Evolutionary conservation across 257 asterid genomes (phyloP), one percentile per base, ranked within the genome.

Genomic region (Ballota nigra): DNA sequence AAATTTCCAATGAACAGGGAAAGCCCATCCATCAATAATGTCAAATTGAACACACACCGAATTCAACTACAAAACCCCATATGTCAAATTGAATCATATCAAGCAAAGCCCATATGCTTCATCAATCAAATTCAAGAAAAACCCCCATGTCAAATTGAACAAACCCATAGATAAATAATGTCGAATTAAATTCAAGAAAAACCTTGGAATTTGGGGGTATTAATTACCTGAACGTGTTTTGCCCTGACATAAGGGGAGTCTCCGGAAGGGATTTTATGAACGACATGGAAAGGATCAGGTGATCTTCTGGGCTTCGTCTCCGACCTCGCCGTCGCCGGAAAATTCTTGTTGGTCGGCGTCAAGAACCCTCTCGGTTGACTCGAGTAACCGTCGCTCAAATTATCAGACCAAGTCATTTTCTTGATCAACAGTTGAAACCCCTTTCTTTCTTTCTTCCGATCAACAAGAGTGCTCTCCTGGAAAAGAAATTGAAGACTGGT

Each of bases 161-260:
- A 18, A 9, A n/a, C n/a, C n/a, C n/a, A n/a, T n/a, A n/a, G n/a
- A n/a, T n/a, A n/a, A n/a, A n/a, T n/a, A n/a, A n/a, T n/a, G n/a
- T n/a, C n/a, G n/a, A n/a, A n/a, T n/a, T n/a, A n/a, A n/a, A n/a
- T n/a, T n/a, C 1, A 38, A 36, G 19, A 45, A 45, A 18, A 53
- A 11, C 4, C 8, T 22, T 13, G 64, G n/a, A n/a, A n/a, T n/a
- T n/a, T n/a, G n/a, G n/a, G n/a, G n/a, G n/a, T n/a, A n/a, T n/a
- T n/a, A n/a, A 19, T 47, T 15, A 91, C 99, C 96, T 95, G 99
- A 61, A 85, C 97, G 53, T 81, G 93, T 69, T 95, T 95, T 26
- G 99, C 99, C 71, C 83, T 80, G 29, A 88, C 93, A 67, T 95
- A 95, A 1, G 98, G 97, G 38, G 99, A 95, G 60, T 92, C 90